phyloP scores from a whole-genome alignment of 2,329 filamentous ascomycete genomes.

The Peltaster fructicola region DNA sequence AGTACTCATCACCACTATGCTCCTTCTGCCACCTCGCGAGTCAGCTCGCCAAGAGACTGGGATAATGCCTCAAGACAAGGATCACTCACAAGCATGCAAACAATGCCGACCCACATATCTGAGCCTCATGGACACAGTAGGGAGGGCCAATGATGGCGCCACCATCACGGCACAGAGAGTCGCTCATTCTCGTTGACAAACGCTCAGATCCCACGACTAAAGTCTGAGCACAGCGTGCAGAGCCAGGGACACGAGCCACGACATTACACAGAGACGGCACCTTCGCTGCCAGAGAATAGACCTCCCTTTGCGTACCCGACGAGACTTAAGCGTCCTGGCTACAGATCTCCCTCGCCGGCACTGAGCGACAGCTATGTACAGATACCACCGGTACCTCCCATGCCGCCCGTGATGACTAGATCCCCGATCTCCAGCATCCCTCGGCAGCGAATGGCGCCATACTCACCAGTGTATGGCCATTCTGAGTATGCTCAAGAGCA shows the following conservation, averaged over 20 bases:
- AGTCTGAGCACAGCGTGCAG: slow-evolving; percentile 28
- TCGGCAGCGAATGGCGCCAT: too few species aligned
- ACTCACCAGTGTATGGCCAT: too few species aligned
- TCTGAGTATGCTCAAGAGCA: too few species aligned
- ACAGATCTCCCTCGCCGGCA: slow-evolving; percentile 26
- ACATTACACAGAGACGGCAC: slow-evolving; percentile 13
- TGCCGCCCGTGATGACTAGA: too few species aligned
- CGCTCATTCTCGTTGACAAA: slow-evolving; percentile 26
- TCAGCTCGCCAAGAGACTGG: slow-evolving; percentile 20
- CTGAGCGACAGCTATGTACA: slow-evolving; percentile 23
- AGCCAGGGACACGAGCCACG: slow-evolving; percentile 20
- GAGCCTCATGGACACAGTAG: slow-evolving; percentile 21
- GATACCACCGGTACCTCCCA: slow-evolving; percentile 1
- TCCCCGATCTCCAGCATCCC: too few species aligned
- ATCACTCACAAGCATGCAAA: slow-evolving; percentile 25
- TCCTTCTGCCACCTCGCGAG: slow-evolving; percentile 24
- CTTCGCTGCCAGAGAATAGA: slow-evolving; percentile 17
- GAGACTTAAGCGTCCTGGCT: slow-evolving; percentile 24
- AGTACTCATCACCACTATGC: slow-evolving; percentile 21
- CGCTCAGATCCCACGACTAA: slow-evolving; percentile 22
- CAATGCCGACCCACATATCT: slow-evolving; percentile 23
- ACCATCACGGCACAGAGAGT: slow-evolving; percentile 16
- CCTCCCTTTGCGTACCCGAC: slow-evolving; percentile 26
- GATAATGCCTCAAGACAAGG: slow-evolving; percentile 24
- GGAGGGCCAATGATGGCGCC: slow-evolving; percentile 8